These are phyloP conservation scores for Pterulicium gracile DNA, from an alignment of 1,284 basidiomycete species.

Conservation along the genomic window DNA sequence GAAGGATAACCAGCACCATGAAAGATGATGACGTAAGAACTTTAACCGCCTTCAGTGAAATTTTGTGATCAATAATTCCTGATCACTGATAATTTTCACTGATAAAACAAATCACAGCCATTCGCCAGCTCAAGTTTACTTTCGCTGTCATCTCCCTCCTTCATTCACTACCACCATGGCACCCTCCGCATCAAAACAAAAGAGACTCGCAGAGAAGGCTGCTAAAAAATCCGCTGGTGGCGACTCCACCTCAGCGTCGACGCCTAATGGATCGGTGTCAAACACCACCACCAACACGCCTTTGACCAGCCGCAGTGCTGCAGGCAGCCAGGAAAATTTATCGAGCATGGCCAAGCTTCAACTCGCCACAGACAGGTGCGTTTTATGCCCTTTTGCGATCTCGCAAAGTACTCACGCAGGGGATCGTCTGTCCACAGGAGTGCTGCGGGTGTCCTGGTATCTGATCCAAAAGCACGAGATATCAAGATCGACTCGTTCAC, in stretches of 20 bases:
- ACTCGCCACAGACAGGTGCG: constrained; percentile 78
- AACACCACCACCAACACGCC: constrained; percentile 60
- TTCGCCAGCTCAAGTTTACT: too few species aligned
- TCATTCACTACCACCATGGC: constrained; percentile 36
- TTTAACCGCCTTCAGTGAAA: neutral
- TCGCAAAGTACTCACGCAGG: constrained; percentile 5
- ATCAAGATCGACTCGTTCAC: constrained; percentile 97
- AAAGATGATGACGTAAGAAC: neutral
- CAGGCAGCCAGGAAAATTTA: constrained; percentile 66
- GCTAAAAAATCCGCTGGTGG: constrained; percentile 64
- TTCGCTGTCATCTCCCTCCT: constrained; percentile 2
- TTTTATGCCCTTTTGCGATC: constrained; percentile 4
- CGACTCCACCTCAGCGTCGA: constrained; percentile 41
- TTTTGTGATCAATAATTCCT: neutral
- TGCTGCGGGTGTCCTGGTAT: constrained; percentile 85
- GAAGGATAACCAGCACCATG: constrained; percentile 3
- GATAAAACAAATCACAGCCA: neutral
- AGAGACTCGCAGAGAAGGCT: constrained; percentile 83
- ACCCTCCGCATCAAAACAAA: constrained; percentile 75
- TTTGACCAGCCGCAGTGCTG: constrained; percentile 65
- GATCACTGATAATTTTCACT: neutral
- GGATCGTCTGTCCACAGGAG: constrained; percentile 41
- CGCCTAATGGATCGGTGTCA: constrained; percentile 55
- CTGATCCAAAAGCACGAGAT: constrained; percentile 87
- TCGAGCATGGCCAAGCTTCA: constrained; percentile 79